Conservation (phyloP, 306 rosid species). For the Abrus pulchellus region DNA sequence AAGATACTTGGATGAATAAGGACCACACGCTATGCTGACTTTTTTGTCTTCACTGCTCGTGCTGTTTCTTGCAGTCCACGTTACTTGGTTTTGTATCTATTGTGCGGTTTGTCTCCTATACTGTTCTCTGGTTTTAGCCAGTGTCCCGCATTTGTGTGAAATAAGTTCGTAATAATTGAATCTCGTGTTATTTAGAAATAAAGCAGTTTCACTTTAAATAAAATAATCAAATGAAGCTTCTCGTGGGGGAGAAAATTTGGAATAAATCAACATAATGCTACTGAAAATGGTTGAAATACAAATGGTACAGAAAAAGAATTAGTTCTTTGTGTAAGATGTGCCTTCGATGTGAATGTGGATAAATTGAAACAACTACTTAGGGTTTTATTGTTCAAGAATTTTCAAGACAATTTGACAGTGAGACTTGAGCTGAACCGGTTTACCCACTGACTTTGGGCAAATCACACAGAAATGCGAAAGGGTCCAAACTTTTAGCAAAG, state of each 20-base stretch:
- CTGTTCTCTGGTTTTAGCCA: constrained; percentile 8
- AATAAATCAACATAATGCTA: neutral
- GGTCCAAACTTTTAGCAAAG: neutral
- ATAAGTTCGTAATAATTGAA: neutral
- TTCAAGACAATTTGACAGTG: neutral
- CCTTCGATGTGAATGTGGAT: neutral
- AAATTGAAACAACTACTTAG: neutral
- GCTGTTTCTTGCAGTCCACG: constrained; percentile 37
- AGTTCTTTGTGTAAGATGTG: neutral
- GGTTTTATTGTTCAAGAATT: neutral
- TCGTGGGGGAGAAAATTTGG: neutral
- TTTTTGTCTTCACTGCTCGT: constrained; percentile 29
- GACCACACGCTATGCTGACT: constrained; percentile 24
- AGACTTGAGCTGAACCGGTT: neutral
- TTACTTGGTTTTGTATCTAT: constrained; percentile 18
- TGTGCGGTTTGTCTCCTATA: constrained; percentile 1
- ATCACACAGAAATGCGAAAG: neutral
- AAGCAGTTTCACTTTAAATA: neutral
- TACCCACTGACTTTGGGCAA: neutral
- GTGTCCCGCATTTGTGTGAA: constrained; percentile 13
- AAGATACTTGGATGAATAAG: constrained; percentile 39
- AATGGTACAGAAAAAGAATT: neutral
- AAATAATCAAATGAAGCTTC: neutral
- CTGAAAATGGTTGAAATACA: constrained; percentile 4
- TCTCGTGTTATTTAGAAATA: neutral